A percentile compares a stretch with the other conserved stretches of the same genome.
Conservation (phyloP, 345 rosid species). For the Acer negundo region DNA sequence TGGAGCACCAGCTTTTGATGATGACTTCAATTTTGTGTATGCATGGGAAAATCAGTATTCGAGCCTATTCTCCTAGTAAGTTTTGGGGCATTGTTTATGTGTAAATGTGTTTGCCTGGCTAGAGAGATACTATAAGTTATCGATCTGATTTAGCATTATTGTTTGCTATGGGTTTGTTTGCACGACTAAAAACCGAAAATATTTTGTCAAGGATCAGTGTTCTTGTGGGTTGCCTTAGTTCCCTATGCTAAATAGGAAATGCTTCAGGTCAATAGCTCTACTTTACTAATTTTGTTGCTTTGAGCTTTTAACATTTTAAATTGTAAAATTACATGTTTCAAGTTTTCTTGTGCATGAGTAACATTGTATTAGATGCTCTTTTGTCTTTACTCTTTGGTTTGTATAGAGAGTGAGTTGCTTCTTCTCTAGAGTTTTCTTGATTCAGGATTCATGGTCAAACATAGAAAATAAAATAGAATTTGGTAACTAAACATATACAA, state of each 20-base stretch:
- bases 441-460: no score
- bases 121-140: not conserved
- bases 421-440: no score
- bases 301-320: not conserved
- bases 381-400: no score
- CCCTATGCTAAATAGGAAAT: not conserved
- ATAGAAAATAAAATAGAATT: no score
- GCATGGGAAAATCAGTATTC: not conserved
- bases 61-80: not conserved
- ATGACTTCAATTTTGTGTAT: conserved; percentile 7
- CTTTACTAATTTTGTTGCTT: not conserved
- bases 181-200: not conserved
- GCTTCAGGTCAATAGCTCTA: not conserved
- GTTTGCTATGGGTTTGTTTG: not conserved
- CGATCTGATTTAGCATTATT: not conserved
- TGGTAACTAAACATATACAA: no score
- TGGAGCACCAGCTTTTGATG: conserved; percentile 7
- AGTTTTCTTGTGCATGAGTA: not conserved
- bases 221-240: not conserved
- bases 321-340: not conserved
- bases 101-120: not conserved
- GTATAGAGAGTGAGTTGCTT: no score
- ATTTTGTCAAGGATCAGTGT: not conserved
- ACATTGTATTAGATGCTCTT: not conserved
- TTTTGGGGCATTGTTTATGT: not conserved